Evolutionary conservation across 768 basidiomycete species (phyloP).

Genomic region (Dentipellis sp.): DNA sequence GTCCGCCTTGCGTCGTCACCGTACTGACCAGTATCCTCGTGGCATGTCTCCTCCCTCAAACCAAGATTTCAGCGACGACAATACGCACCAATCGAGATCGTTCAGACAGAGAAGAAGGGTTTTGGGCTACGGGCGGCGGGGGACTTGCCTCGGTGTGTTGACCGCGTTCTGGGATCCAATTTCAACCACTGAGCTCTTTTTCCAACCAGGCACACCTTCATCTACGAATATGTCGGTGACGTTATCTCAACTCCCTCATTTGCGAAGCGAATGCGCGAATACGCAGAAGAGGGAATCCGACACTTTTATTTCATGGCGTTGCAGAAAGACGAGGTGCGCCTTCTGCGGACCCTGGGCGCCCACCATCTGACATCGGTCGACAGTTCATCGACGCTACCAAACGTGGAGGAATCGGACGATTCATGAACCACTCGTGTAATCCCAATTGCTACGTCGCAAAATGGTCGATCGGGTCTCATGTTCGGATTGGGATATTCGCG

Average conservation of each 20-base stretch:
- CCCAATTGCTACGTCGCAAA: constrained; percentile 98
- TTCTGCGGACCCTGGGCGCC: not conserved
- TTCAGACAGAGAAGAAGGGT: constrained; percentile 92
- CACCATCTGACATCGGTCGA: not conserved
- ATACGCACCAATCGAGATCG: constrained; percentile 83
- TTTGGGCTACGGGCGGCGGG: constrained; percentile 78
- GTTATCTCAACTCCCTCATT: constrained; percentile 84
- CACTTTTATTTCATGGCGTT: constrained; percentile 99
- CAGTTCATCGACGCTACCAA: constrained; percentile 99
- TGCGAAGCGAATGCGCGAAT: constrained; percentile 88
- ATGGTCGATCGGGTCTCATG: constrained; percentile 84
- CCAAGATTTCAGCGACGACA: constrained; percentile 78
- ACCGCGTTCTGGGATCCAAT: not conserved
- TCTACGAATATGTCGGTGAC: constrained; percentile 98
- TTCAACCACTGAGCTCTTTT: constrained; percentile 2
- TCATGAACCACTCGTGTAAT: constrained; percentile 95
- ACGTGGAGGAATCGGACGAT: constrained; percentile 91
- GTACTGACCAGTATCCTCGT: not conserved
- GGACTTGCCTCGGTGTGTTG: constrained; percentile 54
- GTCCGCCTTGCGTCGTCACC: not conserved
- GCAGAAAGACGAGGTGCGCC: constrained; percentile 86
- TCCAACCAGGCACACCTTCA: constrained; percentile 67
- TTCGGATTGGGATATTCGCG: constrained; percentile 99
- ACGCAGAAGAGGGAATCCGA: constrained; percentile 84
- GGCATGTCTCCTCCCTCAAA: not conserved